Evolutionary conservation across 2,329 filamentous ascomycete species (phyloP).

Genomic region (Pseudogymnoascus sp.): DNA sequence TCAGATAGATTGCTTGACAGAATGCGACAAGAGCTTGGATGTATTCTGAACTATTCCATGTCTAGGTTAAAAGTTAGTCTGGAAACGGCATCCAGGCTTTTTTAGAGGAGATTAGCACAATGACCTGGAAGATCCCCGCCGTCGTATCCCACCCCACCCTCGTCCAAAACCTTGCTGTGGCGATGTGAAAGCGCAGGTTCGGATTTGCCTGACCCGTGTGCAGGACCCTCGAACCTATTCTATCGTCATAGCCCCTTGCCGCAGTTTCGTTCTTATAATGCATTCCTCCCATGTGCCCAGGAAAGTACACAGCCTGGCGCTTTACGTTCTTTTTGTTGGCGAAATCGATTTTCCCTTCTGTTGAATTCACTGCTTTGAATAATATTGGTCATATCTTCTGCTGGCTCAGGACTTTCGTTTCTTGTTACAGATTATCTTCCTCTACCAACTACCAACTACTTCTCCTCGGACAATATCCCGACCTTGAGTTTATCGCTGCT

Average conservation of each 20-base stretch:
- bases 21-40: background rate
- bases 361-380: background rate
- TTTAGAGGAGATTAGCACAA: background rate
- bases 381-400: constrained; percentile 3
- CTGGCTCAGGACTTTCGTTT: constrained; percentile 3
- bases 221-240: constrained; percentile 4
- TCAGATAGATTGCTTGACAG: background rate
- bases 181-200: background rate
- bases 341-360: background rate
- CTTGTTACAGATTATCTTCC: constrained; percentile 2
- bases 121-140: background rate
- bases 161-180: background rate
- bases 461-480: constrained; percentile 1
- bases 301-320: constrained; percentile 1
- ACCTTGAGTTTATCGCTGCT: background rate
- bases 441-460: background rate
- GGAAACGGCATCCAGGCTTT: background rate
- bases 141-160: background rate
- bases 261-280: constrained; percentile 7
- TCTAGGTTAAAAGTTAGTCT: background rate
- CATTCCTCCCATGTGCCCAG: background rate
- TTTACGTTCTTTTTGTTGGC: constrained; percentile 5
- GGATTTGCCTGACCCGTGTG: constrained; percentile 5
- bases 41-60: background rate
- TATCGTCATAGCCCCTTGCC: constrained; percentile 9